Base-by-base conservation (phyloP, 345 rosid species). In the Bruguiera parviflora region DNA sequence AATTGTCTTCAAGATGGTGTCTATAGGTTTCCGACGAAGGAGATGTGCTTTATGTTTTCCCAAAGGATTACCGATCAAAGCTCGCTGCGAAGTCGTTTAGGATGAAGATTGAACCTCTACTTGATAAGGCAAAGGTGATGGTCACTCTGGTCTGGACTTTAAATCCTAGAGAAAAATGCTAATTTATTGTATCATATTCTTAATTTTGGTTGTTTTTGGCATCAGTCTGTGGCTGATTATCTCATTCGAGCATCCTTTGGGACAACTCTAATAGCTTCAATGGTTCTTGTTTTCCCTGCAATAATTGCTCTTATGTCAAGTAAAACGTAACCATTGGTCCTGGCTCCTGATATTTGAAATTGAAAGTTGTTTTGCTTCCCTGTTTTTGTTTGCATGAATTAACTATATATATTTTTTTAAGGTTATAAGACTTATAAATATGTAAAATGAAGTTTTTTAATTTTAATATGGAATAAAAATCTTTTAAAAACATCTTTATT, bases 11-110 rank as follows among this genome's bases (percentile, higher is more conserved):
- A 85, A 84, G 88, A 81, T 87, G 83, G 81, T 78, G 55, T 84
- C 71, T 72, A 81, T 83, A 95, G 98, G 99, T 95, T 59, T 88
- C 99, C 3, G 98, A 92, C 61, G 99, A 95, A 82, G 97, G 97
- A 53, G 98, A 92, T 83, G 91, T 90, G 71, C 92, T 95, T 47
- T 90, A 90, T 63, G 96, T 92, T 52, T 92, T 95, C 65, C 92
- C 92, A 0, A 90, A 80, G 77, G 91, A 90, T 69, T 92, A 87
- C 75, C 91, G 89, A 0, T 59, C 92, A 16, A 95, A 92, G 81
- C 94, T 95, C 68, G 84, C 94, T 52, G 79, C 87, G 24, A 95
- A 95, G 89, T 95, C 99, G 24, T 77, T 95, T 21, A 84, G 87
- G 84, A 78, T 90, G 65, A 89, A 84, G 69, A 63, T 90, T 75